Evolutionary conservation across 805 yeast genomes (phyloP).

Genomic region (Nakazawaea anatomiae): DNA sequence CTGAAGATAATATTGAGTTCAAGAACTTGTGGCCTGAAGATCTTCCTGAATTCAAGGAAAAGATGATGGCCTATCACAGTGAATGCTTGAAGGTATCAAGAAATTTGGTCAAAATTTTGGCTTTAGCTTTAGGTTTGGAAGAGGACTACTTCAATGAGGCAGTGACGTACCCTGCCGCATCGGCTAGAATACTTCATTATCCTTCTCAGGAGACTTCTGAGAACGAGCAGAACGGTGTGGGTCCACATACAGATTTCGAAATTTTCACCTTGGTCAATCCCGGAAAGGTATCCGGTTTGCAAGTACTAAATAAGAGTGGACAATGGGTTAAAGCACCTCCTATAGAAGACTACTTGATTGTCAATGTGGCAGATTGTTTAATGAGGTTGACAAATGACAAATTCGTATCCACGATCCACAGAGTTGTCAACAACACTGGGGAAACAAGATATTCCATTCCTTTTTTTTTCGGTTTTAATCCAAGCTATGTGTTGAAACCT

Average conservation of each 20-base stretch:
- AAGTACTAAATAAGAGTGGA: conserved; percentile 26
- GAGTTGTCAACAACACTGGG: conserved; percentile 27
- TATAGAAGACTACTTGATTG: conserved; percentile 25
- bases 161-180: conserved; percentile 21
- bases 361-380: conserved; percentile 32
- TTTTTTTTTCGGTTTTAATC: conserved; percentile 19
- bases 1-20: not conserved
- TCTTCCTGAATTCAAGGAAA: conserved; percentile 15
- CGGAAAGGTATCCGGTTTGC: conserved; percentile 26
- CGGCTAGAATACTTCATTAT: conserved; percentile 22
- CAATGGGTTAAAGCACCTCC: conserved; percentile 29
- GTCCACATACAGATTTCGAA: conserved; percentile 28
- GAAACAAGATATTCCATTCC: conserved; percentile 23
- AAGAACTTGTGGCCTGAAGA: conserved; percentile 21
- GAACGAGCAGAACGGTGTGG: conserved; percentile 23
- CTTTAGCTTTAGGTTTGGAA: conserved; percentile 19
- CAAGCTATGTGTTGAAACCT: conserved; percentile 15
- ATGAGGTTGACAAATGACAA: conserved; percentile 31
- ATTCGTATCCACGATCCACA: conserved; percentile 30
- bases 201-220: conserved; percentile 20
- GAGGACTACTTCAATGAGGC: conserved; percentile 19
- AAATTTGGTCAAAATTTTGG: conserved; percentile 17
- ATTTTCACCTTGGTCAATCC: conserved; percentile 22
- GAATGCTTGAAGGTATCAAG: conserved; percentile 4
- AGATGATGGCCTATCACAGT: conserved; percentile 1